Conservation (phyloP, 306 rosid genomes). For the Prunus dulcis region DNA sequence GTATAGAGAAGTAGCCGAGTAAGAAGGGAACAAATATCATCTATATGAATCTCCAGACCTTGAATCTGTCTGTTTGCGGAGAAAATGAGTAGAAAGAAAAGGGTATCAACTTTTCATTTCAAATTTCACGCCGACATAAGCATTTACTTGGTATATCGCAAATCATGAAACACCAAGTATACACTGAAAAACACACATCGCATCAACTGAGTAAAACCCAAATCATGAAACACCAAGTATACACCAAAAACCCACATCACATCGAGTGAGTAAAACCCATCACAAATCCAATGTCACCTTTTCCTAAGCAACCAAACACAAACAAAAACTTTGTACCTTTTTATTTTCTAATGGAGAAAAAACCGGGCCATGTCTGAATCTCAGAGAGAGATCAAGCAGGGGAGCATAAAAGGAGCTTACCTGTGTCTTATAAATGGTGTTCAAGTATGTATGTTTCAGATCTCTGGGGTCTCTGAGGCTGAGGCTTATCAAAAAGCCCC, state of each 20-base stretch:
- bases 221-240: slow-evolving; percentile 7
- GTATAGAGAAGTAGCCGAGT: background rate
- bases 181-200: no score
- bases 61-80: background rate
- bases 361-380: slow-evolving; percentile 12
- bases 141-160: no score
- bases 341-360: slow-evolving; percentile 8
- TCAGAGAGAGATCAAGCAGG: background rate
- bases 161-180: no score
- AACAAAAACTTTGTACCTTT: background rate
- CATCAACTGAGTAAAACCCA: background rate
- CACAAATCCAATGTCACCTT: slow-evolving; percentile 7
- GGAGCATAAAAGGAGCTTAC: slow-evolving; percentile 7
- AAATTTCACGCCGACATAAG: background rate
- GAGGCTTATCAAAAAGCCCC: background rate
- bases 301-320: background rate
- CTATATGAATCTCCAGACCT: background rate
- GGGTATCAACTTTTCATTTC: background rate
- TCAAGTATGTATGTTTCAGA: slow-evolving; percentile 8
- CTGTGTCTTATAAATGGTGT: background rate
- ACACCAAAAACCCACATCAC: slow-evolving; percentile 21
- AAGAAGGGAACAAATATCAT: background rate
- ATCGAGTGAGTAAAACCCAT: background rate
- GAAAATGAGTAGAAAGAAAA: background rate
- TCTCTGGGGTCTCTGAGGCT: background rate